These are phyloP conservation scores for Naganishia albida DNA, from an alignment of 1,284 basidiomycete genomes.

Conservation along the genomic window DNA sequence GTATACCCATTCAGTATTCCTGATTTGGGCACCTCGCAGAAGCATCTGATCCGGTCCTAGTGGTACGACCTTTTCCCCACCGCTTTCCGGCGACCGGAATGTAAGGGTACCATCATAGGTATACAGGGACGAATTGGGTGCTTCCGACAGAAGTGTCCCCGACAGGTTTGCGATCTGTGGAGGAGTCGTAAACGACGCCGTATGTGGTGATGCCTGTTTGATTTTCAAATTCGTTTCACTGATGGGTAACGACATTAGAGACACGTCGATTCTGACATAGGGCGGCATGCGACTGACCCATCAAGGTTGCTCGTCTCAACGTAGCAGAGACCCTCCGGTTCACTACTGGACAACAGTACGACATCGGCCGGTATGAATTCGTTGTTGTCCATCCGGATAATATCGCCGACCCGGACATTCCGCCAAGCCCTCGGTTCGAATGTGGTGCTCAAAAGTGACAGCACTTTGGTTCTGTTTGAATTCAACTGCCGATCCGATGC, in stretches of 20 bases:
- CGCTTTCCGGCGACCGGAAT: conserved; percentile 54
- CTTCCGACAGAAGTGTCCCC: conserved; percentile 86
- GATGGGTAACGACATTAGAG: not conserved
- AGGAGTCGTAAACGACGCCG: conserved; percentile 75
- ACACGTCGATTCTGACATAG: not conserved
- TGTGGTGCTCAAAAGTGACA: conserved; percentile 61
- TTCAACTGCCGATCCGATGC: conserved; percentile 93
- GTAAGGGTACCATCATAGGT: conserved; percentile 85
- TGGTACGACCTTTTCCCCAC: conserved; percentile 69
- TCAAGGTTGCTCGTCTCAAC: conserved; percentile 98
- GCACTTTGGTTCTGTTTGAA: conserved; percentile 74
- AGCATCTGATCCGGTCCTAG: conserved; percentile 93
- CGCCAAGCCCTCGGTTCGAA: conserved; percentile 85
- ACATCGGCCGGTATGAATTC: conserved; percentile 97
- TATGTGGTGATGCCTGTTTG: conserved; percentile 88
- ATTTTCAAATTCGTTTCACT: conserved; percentile 99
- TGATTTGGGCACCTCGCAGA: conserved; percentile 88
- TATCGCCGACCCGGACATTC: conserved; percentile 85
- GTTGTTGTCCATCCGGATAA: conserved; percentile 85
- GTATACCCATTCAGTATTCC: conserved; percentile 97
- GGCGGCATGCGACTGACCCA: conserved; percentile 65
- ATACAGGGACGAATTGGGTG: conserved; percentile 96
- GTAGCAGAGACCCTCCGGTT: conserved; percentile 95
- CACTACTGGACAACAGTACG: conserved; percentile 81
- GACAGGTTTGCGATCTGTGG: conserved; percentile 70